Conservation (phyloP, 768 basidiomycete species). For the Amanita muscaria region DNA sequence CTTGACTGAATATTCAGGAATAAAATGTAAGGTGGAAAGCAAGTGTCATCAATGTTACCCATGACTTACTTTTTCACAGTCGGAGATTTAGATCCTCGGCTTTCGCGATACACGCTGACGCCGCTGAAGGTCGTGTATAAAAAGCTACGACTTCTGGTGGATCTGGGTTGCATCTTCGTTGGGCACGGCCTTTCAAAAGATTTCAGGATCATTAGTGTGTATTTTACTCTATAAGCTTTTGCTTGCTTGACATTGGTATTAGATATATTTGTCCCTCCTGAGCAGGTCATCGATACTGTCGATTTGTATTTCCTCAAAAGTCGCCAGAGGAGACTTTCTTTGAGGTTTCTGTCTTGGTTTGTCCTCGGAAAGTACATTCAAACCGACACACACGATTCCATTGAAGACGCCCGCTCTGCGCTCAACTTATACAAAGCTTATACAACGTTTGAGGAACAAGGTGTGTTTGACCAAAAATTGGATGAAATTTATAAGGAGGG, state of each 20-base stretch:
- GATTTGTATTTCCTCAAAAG: conserved; percentile 84
- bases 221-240: neutral
- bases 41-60: conserved; percentile 1
- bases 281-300: conserved; percentile 95
- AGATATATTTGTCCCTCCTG: conserved; percentile 95
- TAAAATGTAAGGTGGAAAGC: conserved; percentile 56
- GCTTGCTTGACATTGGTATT: neutral
- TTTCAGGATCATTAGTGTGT: conserved; percentile 94
- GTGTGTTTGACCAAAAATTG: conserved; percentile 77
- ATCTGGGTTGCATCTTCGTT: conserved; percentile 92
- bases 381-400: conserved; percentile 93
- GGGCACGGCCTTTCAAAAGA: conserved; percentile 97
- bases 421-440: conserved; percentile 79
- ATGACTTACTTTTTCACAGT: conserved; percentile 33
- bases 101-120: conserved; percentile 82
- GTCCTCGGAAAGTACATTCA: conserved; percentile 90
- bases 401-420: conserved; percentile 90
- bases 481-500: conserved; percentile 81
- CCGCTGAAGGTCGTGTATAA: conserved; percentile 98
- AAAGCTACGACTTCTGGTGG: conserved; percentile 87
- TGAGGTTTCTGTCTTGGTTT: conserved; percentile 92
- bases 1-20: conserved; percentile 94
- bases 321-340: conserved; percentile 80
- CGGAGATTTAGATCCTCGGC: conserved; percentile 83
- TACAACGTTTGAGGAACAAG: conserved; percentile 63